A percentile compares a stretch with the other conserved stretches of the same genome.
These are phyloP conservation scores for Lycium ferocissimum DNA, from an alignment of 257 asterid genomes.

Conservation along the genomic window DNA sequence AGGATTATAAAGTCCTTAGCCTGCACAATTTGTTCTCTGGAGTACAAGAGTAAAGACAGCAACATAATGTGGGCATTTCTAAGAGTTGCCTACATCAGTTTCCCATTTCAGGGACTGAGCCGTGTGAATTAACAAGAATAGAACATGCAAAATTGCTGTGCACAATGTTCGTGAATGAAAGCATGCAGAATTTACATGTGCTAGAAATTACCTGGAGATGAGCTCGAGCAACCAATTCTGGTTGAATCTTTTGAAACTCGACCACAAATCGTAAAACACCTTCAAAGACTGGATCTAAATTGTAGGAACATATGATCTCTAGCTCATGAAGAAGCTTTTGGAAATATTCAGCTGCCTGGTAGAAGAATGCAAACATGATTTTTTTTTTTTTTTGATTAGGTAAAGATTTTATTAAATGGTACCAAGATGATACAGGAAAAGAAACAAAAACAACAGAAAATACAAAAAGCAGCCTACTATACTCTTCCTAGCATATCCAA, in stretches of 20 bases:
- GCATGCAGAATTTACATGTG: not conserved
- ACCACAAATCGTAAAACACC: slow-evolving; percentile 74
- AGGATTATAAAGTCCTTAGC: not conserved
- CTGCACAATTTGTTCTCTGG: not conserved
- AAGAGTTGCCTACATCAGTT: not conserved
- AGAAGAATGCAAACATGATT: slow-evolving; percentile 35
- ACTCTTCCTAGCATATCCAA: too few relatives aligned
- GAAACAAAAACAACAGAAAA: too few relatives aligned
- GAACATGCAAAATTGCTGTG: not conserved
- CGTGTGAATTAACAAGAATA: slow-evolving; percentile 9
- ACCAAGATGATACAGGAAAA: too few relatives aligned
- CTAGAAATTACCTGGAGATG: slow-evolving; percentile 72
- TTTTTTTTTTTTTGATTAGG: too few relatives aligned
- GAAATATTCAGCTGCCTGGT: slow-evolving; percentile 88
- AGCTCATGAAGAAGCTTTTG: slow-evolving; percentile 97
- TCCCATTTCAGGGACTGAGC: not conserved
- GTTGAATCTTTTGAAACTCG: slow-evolving; percentile 81
- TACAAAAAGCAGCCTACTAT: too few relatives aligned
- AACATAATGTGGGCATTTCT: slow-evolving; percentile 6
- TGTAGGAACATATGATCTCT: slow-evolving; percentile 71
- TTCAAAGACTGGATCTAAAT: slow-evolving; percentile 78
- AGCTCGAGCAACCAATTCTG: slow-evolving; percentile 93
- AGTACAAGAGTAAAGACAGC: slow-evolving; percentile 9
- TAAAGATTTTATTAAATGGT: too few relatives aligned
- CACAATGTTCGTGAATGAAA: not conserved